These are phyloP conservation scores for Boletus pseudopeckii DNA, from an alignment of 768 basidiomycete genomes.

Conservation along the genomic window DNA sequence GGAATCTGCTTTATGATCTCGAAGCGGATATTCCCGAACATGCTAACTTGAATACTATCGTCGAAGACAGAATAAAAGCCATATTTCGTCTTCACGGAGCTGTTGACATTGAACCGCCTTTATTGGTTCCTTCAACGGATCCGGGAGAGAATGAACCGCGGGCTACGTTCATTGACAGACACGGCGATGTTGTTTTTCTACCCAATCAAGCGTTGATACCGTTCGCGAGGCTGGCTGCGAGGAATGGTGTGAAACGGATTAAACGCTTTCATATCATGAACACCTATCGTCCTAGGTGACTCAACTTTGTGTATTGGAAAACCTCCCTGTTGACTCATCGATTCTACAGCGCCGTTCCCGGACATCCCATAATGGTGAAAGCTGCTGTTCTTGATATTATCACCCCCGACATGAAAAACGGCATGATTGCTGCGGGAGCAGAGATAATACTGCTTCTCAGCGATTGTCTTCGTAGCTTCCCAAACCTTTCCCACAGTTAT, in stretches of 20 bases:
- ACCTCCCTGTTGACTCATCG: background rate
- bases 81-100: slow-evolving; percentile 91
- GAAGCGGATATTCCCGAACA: slow-evolving; percentile 68
- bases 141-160: slow-evolving; percentile 61
- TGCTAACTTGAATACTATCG: slow-evolving; percentile 65
- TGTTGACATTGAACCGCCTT: slow-evolving; percentile 78
- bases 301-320: background rate
- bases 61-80: slow-evolving; percentile 69
- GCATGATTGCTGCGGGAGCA: slow-evolving; percentile 66
- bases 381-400: slow-evolving; percentile 84
- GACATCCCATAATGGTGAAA: slow-evolving; percentile 70
- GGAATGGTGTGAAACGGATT: slow-evolving; percentile 61
- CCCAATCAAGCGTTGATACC: slow-evolving; percentile 71
- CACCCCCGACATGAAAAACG: slow-evolving; percentile 61
- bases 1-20: slow-evolving; percentile 71
- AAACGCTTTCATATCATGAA: slow-evolving; percentile 81
- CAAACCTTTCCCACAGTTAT: slow-evolving; percentile 61
- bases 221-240: slow-evolving; percentile 81
- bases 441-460: slow-evolving; percentile 70
- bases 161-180: slow-evolving; percentile 74
- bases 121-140: slow-evolving; percentile 72
- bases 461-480: slow-evolving; percentile 68
- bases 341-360: slow-evolving; percentile 51
- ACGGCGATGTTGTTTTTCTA: slow-evolving; percentile 71
- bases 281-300: slow-evolving; percentile 65